Evolutionary conservation across 2,329 filamentous ascomycete species (phyloP), one percentile per base, ranked within the genome.

Genomic region (Thielaviopsis musarum): DNA sequence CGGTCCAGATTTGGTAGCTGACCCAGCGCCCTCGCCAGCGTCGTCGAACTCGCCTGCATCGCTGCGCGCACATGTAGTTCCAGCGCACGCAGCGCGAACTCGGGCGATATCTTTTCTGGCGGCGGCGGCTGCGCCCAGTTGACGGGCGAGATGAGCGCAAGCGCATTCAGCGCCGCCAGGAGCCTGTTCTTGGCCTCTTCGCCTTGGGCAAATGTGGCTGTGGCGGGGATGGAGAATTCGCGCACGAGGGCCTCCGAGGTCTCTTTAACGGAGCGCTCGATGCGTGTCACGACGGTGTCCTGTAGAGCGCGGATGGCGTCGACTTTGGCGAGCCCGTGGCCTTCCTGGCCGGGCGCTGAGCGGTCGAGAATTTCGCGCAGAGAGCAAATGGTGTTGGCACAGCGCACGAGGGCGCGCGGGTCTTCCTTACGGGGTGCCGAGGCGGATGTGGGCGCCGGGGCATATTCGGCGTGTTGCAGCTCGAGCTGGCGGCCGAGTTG

Each of bases 401-500:
- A 93, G 52, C 88, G 79, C n/a, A 95, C 81, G 66, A 96, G 78
- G 0, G 87, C 85, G 52, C 83, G 77, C 65, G 91, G 84, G 64
- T 93, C 88, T 65, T 89, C 85, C 63, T 80, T 82, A 7, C 30
- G 30, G 7, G 30, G 30, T 60, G 74, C 77, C 15, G 34, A 28
- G 28, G 68, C 69, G 1, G 70, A 62, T 62, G 65, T 65, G 30
- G 64, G 67, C 57, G 62, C 74, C 69, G 58, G 74, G 1, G 75
- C 77, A 5, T 88, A 74, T 69, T 95, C 90, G 0, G 80, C 75
- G 67, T 94, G 79, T 69, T 95, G 87, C n/a, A 87, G 79, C 69
- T 97, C 89, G 12, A 98, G 78, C 72, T 95, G 89, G 52, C 91
- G 77, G 0, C 88, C 90, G 2, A 97, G 75, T 66, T 87, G 85